These are phyloP conservation scores for Daldinia decipiens DNA, from an alignment of 495 filamentous ascomycete genomes.

Conservation along the genomic window DNA sequence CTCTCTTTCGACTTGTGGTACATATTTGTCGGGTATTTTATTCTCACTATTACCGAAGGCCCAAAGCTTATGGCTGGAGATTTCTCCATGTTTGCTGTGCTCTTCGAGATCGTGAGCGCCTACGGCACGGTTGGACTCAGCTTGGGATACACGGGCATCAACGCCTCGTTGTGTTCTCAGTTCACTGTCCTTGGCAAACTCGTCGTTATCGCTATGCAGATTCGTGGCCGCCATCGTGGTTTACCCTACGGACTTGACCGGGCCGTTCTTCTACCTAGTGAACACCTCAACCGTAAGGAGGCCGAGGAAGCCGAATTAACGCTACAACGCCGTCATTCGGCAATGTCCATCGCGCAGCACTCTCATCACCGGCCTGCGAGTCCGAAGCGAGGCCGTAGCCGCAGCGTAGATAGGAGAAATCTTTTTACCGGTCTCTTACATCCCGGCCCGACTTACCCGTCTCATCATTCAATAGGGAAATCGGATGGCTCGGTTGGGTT, in stretches of 20 bases:
- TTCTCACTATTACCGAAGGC: conserved; percentile 87
- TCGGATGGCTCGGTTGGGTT: conserved; percentile 26
- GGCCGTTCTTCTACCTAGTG: conserved; percentile 84
- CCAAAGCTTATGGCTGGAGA: conserved; percentile 62
- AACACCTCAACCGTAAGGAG: conserved; percentile 77
- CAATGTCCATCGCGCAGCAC: conserved; percentile 54
- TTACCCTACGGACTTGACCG: conserved; percentile 92
- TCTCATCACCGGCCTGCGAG: conserved; percentile 29
- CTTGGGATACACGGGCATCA: conserved; percentile 78
- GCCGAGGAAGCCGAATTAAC: conserved; percentile 66
- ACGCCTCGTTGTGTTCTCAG: conserved; percentile 81
- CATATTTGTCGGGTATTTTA: conserved; percentile 87
- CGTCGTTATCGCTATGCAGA: conserved; percentile 91
- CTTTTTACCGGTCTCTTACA: conserved; percentile 52
- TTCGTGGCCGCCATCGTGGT: conserved; percentile 91
- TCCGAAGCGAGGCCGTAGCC: conserved; percentile 37
- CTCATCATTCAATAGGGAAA: conserved; percentile 33
- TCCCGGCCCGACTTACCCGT: conserved; percentile 48
- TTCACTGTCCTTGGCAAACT: conserved; percentile 87
- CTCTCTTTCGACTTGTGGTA: conserved; percentile 96
- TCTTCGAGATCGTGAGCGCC: conserved; percentile 92
- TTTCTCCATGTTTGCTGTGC: conserved; percentile 82
- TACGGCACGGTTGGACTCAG: conserved; percentile 95
- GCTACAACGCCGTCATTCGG: conserved; percentile 65
- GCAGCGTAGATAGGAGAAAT: conserved; percentile 46